phyloP scores from a whole-genome alignment of 495 filamentous ascomycete species.

The Penicillium paxilli region DNA sequence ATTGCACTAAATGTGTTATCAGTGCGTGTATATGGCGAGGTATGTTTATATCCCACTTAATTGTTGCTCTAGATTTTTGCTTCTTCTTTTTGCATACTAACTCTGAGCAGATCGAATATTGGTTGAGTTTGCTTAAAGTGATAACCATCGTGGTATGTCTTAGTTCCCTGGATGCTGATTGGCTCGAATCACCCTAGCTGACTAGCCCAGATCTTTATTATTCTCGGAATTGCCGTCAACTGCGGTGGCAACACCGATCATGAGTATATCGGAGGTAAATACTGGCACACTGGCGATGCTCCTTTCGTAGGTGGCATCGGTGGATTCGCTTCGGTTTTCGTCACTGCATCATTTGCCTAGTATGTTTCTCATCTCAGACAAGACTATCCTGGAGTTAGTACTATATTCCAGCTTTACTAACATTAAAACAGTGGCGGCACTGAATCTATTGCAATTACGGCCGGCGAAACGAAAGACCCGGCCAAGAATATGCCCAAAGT shows the following conservation, averaged over 20 bases:
- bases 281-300: conserved; percentile 46
- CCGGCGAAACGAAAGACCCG: conserved; percentile 53
- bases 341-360: conserved; percentile 53
- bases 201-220: conserved; percentile 49
- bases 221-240: conserved; percentile 52
- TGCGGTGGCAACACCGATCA: conserved; percentile 48
- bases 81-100: background rate
- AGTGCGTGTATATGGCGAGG: conserved; percentile 55
- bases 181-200: background rate
- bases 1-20: conserved; percentile 51
- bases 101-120: conserved; percentile 49
- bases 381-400: background rate
- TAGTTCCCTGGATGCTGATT: background rate
- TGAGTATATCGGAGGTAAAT: conserved; percentile 46
- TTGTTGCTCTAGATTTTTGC: background rate
- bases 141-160: conserved; percentile 51
- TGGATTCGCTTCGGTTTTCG: conserved; percentile 54
- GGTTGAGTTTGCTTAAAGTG: conserved; percentile 56
- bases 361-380: conserved; percentile 11
- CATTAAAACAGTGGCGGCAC: conserved; percentile 45
- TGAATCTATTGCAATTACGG: conserved; percentile 57
- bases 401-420: background rate
- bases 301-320: conserved; percentile 56
- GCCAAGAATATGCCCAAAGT: conserved; percentile 48
- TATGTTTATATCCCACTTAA: conserved; percentile 21